A percentile compares a stretch with the other conserved stretches of the same genome.
Evolutionary conservation across 805 yeast species (phyloP).

Genomic region (Suhomyces pyralidae): DNA sequence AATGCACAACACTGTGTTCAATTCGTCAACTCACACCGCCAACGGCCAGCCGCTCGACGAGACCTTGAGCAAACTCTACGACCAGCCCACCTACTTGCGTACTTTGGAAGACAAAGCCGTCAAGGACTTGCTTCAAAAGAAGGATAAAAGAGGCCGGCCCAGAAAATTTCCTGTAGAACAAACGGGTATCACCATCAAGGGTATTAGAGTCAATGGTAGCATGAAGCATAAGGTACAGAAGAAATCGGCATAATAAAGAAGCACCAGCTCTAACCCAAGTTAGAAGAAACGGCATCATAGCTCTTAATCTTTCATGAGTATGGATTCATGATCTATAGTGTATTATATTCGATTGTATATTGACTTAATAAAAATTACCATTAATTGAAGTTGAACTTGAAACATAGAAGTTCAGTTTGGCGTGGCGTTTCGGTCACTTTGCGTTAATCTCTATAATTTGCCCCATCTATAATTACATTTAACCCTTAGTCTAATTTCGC

Average conservation of each 20-base stretch:
- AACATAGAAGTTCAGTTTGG: neutral
- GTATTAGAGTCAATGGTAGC: constrained; percentile 38
- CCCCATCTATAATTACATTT: too few relatives aligned
- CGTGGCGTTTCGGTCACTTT: too few relatives aligned
- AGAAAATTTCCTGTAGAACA: constrained; percentile 48
- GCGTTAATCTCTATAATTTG: too few relatives aligned
- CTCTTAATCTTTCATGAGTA: too few relatives aligned
- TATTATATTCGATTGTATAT: neutral
- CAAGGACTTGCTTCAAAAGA: constrained; percentile 33
- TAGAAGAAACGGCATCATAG: too few relatives aligned
- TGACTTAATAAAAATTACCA: neutral
- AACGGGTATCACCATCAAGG: constrained; percentile 43
- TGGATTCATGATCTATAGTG: too few relatives aligned
- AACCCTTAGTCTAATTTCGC: neutral
- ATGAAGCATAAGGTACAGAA: constrained; percentile 9
- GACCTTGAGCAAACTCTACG: constrained; percentile 17
- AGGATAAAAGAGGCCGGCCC: constrained; percentile 50
- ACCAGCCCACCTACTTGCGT: constrained; percentile 29
- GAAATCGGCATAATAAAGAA: neutral
- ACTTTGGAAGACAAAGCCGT: constrained; percentile 32
- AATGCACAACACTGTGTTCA: constrained; percentile 3
- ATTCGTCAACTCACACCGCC: neutral
- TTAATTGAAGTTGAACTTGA: neutral
- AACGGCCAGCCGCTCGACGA: constrained; percentile 3
- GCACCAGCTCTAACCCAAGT: too few relatives aligned